Evolutionary conservation across 805 yeast species (phyloP), one percentile per base, ranked within the genome.

Genomic region (Kurtzmaniella fragi): DNA sequence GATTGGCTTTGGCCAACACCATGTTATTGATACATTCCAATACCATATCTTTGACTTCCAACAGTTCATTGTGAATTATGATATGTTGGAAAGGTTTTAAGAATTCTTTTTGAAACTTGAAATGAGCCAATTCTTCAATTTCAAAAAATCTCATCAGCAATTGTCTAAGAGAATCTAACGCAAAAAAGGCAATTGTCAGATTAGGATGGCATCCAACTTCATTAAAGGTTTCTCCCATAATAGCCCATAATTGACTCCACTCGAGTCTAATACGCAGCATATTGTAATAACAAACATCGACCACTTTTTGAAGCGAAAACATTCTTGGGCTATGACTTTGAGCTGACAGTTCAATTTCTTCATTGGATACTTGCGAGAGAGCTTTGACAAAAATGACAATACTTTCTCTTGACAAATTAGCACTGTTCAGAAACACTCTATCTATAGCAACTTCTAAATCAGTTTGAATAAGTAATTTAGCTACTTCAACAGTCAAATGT

Each of bases 221-320:
- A 47, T 87, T 86, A 65, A 93, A 93, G 32, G 86, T 85, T 42
- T 77, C 85, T 12, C 95, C 96, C 85, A 93, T 85, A 8, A 86
- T 84, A 12, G 84, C 77, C 99, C 99, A 93, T 42, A 93, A 71
- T 39, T 87, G 91, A 5, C 95, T 79, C 97, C 99, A 93, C 62
- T 95, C 96, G 44, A 93, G 81, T 59, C 96, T 79, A 51, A 93
- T 90, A 68, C 99, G 84, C 37, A 80, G 80, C 97, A 93, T 93
- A 59, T 95, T 95, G 68, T 95, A 93, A 61, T 93, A 91, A 62
- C 97, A 91, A 32, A 93, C 95, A 62, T 95, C 99, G 38, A 93
- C 95, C 73, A 93, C 85, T 57, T 93, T 93, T 56, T 89, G 98
- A 46, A 93, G 66, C 0, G 98, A 86, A 56, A 87, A 95, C 63